phyloP scores from a whole-genome alignment of 1,139 yeast genomes.

The Kodamaea plutei region DNA sequence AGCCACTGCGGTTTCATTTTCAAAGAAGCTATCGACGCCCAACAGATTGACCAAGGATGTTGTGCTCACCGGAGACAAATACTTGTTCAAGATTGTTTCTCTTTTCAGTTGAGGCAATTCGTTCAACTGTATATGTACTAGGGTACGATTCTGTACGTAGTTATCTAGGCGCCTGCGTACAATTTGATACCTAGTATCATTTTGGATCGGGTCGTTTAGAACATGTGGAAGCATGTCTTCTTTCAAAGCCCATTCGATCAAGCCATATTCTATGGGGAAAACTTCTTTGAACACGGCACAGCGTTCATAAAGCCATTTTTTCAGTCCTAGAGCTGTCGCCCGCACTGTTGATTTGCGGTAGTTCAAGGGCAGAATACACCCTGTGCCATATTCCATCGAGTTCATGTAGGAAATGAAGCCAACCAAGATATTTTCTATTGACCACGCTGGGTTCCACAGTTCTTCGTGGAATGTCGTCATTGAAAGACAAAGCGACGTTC shows the following conservation, averaged over 20 bases:
- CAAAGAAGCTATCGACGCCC: too few species aligned
- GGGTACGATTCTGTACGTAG: constrained; percentile 3
- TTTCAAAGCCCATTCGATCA: constrained; percentile 3
- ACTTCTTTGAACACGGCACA: constrained; percentile 11
- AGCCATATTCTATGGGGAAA: constrained; percentile 12
- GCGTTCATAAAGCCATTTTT: constrained; percentile 11
- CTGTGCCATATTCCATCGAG: constrained; percentile 11
- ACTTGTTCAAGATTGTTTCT: constrained; percentile 1
- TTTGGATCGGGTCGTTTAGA: constrained; percentile 6
- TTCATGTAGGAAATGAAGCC: constrained; percentile 17
- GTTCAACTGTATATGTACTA: constrained; percentile 3
- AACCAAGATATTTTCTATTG: constrained; percentile 14
- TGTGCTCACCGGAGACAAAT: constrained; percentile 4
- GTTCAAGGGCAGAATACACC: constrained; percentile 5
- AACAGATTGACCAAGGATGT: constrained; percentile 2
- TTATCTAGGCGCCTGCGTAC: constrained; percentile 4
- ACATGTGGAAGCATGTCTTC: constrained; percentile 1
- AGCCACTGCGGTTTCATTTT: too few species aligned
- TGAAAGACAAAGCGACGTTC: constrained; percentile 13
- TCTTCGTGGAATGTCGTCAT: constrained; percentile 15
- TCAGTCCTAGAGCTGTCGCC: constrained; percentile 10
- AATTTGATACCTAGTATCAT: constrained; percentile 2
- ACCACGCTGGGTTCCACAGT: constrained; percentile 16
- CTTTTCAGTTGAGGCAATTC: constrained; percentile 3
- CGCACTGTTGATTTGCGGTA: constrained; percentile 2